Base-by-base conservation (phyloP, 2,329 filamentous ascomycete species). In the Colletotrichum sp. region DNA sequence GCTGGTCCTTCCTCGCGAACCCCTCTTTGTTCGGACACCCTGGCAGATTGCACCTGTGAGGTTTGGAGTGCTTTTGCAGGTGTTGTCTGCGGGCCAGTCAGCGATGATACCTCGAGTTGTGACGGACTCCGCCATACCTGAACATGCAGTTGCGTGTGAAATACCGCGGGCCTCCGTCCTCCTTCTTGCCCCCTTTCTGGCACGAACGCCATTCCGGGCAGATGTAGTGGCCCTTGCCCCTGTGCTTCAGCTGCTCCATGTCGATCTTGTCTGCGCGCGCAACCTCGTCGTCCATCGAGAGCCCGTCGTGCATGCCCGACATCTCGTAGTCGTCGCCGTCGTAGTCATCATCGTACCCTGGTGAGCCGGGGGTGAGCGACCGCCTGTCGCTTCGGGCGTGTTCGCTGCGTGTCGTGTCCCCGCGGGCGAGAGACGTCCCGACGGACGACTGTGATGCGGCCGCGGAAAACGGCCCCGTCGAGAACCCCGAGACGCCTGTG, bases 61-160 rank as follows among this genome's bases (percentile, higher is more conserved):
- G 85, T 75, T 86, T 86, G 30, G 83, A 81, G 74, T 86, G 85
- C 62, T 86, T 86, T 78, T 86, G 85, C 73, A 84, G 84, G 76
- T 86, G 85, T 78, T 86, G 85, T 67, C 85, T 86, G 77, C 73
- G 18, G 16, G 32, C 13, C 18, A 12, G 28, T 76, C 59, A 79
- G 76, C 38, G 61, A 24, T 21, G 61, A 12, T 24, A 24, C 8
- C 14, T 21, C 2, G 21, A 36, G 21, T 55, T 56, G 16, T 38
- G 34, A 63, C 18, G 28, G 16, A 24, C 18, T 38, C 52, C 83
- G 81, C 16, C 18, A 21, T 82, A 79, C 85, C 86, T 70, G 84
- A 84, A 70, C 85, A 86, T 77, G 75, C 76, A 77, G 75, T 86
- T 86, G 65, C 85, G 83, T 76, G 85, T 84, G 78, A 86, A 86